Conservation (phyloP, 2,329 filamentous ascomycete species). For the Talaromyces sp. region DNA sequence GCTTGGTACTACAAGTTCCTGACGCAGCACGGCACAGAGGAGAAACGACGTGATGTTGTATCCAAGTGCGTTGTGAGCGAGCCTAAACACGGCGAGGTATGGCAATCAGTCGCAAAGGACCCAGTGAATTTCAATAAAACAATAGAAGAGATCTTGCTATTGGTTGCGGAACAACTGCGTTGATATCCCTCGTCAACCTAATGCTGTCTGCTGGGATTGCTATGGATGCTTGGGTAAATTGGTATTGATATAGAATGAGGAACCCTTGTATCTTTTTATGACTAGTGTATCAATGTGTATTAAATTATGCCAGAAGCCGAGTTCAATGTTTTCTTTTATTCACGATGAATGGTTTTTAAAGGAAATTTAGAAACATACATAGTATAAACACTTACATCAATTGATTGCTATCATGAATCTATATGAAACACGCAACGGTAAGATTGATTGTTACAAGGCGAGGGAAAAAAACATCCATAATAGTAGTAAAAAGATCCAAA, state of each 20-base stretch:
- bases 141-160: constrained; percentile 75
- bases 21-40: constrained; percentile 84
- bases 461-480: neutral
- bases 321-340: neutral
- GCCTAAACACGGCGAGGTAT: constrained; percentile 86
- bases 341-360: neutral
- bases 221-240: neutral
- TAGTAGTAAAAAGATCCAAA: constrained; percentile 9
- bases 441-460: neutral
- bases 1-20: constrained; percentile 98
- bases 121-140: constrained; percentile 72
- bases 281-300: neutral
- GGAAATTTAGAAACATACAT: neutral
- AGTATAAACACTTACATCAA: neutral
- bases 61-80: constrained; percentile 77
- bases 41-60: constrained; percentile 83
- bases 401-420: neutral
- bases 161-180: constrained; percentile 56
- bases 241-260: neutral
- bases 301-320: constrained; percentile 5
- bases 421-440: neutral
- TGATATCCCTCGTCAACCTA: neutral
- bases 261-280: neutral
- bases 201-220: neutral
- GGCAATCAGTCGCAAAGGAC: constrained; percentile 82